Base-by-base conservation (phyloP, 2,329 filamentous ascomycete species). In the Xylaria sp. region DNA sequence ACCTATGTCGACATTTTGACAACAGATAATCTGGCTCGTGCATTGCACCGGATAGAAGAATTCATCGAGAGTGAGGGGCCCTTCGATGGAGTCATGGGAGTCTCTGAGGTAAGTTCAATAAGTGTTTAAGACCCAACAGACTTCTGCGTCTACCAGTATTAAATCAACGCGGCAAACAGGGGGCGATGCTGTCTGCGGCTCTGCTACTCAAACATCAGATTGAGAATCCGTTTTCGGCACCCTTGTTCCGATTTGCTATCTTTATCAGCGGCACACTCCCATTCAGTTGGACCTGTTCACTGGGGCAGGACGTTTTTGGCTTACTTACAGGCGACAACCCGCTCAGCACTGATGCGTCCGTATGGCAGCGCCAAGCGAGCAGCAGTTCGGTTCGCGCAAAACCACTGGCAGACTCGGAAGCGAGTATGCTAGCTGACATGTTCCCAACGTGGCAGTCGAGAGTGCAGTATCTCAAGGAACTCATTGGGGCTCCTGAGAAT, bases 1-100 rank as follows among this genome's bases (percentile, higher is more conserved):
- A 48, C 61, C n/a, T 63, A 63, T 28, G 61, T 63, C 41, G 52
- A 63, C n/a, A 57, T 63, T 28, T 55, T 57, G 52, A 63, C 61
- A 25, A 50, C 61, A 37, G 61, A 56, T 2, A 63, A 57, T 50
- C 50, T 63, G n/a, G 52, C 61, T 55, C 51, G 52, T 34, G 61
- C 61, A 46, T 41, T 63, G 15, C 7, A 28, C 7, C 61, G 61
- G 10, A 63, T 63, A 63, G 61, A 63, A 41, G 61, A 56, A n/a
- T 63, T 56, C 41, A 57, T 63, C 15, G 61, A 63, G 31, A 63
- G 28, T n/a, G 61, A 63, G 6, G 61, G 61, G 25, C 61, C 61
- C 12, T 63, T 63, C 20, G 61, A 63, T 50, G 61, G 52, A 39
- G 52, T 63, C n/a, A 63, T 63, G 61, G 61, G 61, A 8, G 61